Evolutionary conservation across 2,329 filamentous ascomycete species (phyloP), one percentile per base, ranked within the genome.

Genomic region (Seiridium unicorne): DNA sequence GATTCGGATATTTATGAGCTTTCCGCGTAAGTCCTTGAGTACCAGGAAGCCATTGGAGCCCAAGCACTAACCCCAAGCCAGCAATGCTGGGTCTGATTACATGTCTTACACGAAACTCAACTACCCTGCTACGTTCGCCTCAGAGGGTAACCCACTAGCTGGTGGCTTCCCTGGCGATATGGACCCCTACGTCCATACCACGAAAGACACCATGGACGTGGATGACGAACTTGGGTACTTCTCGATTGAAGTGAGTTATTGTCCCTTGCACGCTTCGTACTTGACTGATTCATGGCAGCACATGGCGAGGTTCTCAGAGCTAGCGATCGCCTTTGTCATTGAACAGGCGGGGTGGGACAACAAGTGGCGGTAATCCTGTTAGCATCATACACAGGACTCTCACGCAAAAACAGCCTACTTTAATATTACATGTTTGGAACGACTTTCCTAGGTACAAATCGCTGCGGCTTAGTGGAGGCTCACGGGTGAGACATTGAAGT

Each of bases 261-360:
- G 11, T 36, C 9, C 36, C 13, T 42, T n/a, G 44, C 10, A 26
- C 3, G 6, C 53, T 42, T 34, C 57, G 4, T 13, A 18, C 32
- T 4, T 8, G 57, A n/a, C 62, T 70, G 46, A 69, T 51, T 6
- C 0, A 4, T 44, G 3, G n/a, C 40, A 75, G 72, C 75, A 77
- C 42, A 76, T 76, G 74, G 74, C 75, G 3, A 68, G 73, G n/a
- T 77, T 77, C 61, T 71, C 73, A 0, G 74, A 76, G 63, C 68
- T 77, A 57, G 75, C 75, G 0, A 73, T 77, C 51, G 74, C 75
- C 1, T 77, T 74, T 64, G 70, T 73, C 1, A 64, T 77, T 10
- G 75, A 77, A 60, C 74, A 77, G 65, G 72, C 70, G 11, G 74
- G 75, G 1, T 77, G 75, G 75, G 70, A 77, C 54, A 76, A 76